Percentiles rank a stretch among this genome's conserved stretches.
phyloP scores from a whole-genome alignment of 768 basidiomycete species.

The Cystofilobasidium capitatum region DNA sequence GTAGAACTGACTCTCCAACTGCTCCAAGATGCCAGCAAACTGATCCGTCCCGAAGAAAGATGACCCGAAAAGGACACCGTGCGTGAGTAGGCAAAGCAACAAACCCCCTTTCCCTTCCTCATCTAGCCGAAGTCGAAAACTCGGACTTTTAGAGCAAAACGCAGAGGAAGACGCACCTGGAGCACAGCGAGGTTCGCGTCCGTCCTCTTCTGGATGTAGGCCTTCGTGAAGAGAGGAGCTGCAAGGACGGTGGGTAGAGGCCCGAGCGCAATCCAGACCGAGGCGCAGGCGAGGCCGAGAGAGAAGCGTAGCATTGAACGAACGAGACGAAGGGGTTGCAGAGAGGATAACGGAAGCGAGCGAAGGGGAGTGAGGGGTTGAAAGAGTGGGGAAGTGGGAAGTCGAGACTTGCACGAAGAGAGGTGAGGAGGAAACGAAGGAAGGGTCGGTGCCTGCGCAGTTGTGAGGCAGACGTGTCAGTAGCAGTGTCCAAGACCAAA shows the following conservation, averaged over 20 bases:
- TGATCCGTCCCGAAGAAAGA: neutral
- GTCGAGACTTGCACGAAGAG: no score
- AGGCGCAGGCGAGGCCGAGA: neutral
- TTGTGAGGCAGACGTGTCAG: no score
- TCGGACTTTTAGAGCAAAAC: neutral
- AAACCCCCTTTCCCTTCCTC: no score
- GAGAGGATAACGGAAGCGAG: neutral
- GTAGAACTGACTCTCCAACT: conserved; percentile 60
- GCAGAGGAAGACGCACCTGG: neutral
- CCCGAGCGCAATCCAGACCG: no score
- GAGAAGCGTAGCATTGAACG: neutral
- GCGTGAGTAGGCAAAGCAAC: no score
- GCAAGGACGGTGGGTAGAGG: neutral
- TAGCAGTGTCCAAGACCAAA: no score
- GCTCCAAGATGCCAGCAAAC: neutral
- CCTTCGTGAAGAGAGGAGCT: neutral
- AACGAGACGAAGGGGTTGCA: neutral
- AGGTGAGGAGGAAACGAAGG: no score
- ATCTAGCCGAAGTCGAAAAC: conserved; percentile 42
- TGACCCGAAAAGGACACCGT: neutral
- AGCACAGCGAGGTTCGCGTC: neutral
- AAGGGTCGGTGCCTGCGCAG: no score
- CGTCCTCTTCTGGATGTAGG: neutral
- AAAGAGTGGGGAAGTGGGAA: no score
- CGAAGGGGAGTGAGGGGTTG: no score